Base-by-base conservation (phyloP, 495 filamentous ascomycete species). In the Parathielavia hyrcaniae region DNA sequence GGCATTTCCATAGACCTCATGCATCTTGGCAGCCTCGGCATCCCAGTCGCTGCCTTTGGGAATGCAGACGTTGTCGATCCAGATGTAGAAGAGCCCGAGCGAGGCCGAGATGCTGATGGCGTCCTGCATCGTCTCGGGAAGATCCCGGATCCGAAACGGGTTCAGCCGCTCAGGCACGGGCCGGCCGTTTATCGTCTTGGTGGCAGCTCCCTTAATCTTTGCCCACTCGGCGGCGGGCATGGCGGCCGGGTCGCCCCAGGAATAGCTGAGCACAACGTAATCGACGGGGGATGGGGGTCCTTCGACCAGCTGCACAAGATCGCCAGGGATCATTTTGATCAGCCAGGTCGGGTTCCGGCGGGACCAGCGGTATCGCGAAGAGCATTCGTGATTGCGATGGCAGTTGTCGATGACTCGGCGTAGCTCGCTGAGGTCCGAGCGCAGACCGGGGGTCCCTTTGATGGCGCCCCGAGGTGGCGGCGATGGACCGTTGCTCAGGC, bases 1-100 rank as follows among this genome's bases (percentile, higher is more conserved):
- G 22, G 68, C 66, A 32, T 70, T 70, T 11, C 68, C 68, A 23
- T 70, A 70, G 5, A 70, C 68, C 45, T 70, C 66, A 34, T 70
- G 68, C 68, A 70, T 70, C 13, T 58, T 17, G 3, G 58, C 56
- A 4, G 68, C 68, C 48, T 70, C 68, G 5, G 53, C 64, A 36
- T 70, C 66, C 68, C 68, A 70, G 61, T 70, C 61, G 17, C 66
- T 69, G 16, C 68, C 68, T 30, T 70, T 69, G 45, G 68, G 68
- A 4, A 69, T 70, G 49, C 68, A 70, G 7, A 70, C 60, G 38
- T 58, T 69, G 53, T 70, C 68, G 32, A 70, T 69, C 68, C 68
- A 70, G 17, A 70, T 60, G 52, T 70, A 64, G 10, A 44, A 35
- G 7, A 62, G 61, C 0, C 61, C 61, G 6, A 73, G 53, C 1